These are phyloP conservation scores for Termitomyces sp. DNA, from an alignment of 768 basidiomycete genomes.

Conservation along the genomic window DNA sequence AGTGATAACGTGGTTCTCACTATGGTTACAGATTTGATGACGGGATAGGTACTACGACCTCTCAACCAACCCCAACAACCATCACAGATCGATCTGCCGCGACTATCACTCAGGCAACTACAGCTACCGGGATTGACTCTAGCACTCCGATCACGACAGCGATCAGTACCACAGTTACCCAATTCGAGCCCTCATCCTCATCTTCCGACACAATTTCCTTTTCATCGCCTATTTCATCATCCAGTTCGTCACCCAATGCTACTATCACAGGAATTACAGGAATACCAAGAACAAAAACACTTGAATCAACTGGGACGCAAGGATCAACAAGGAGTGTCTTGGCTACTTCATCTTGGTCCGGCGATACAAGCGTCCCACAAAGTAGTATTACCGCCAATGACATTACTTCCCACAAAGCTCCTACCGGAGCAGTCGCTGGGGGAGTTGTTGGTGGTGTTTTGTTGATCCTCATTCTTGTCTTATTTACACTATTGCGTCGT, in stretches of 20 bases:
- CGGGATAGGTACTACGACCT: background rate
- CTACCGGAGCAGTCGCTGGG: background rate
- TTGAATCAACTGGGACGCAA: too few species aligned
- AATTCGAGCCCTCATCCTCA: too few species aligned
- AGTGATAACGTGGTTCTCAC: background rate
- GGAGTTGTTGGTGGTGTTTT: background rate
- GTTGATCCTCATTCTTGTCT: background rate
- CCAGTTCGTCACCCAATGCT: too few species aligned
- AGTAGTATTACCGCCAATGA: background rate
- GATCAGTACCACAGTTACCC: too few species aligned
- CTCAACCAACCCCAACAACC: background rate
- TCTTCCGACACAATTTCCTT: too few species aligned
- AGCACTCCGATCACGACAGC: background rate
- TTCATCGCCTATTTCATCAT: background rate
- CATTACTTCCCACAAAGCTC: background rate
- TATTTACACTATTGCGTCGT: too few species aligned
- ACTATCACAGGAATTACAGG: too few species aligned
- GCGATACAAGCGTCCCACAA: background rate
- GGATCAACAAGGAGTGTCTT: background rate
- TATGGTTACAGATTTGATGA: background rate
- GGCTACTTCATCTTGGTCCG: background rate
- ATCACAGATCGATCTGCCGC: too few species aligned
- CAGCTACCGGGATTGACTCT: background rate
- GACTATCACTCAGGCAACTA: too few species aligned
- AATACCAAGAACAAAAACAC: too few species aligned